Base-by-base conservation (phyloP, 1,284 basidiomycete species). In the Termitomyces sp. region DNA sequence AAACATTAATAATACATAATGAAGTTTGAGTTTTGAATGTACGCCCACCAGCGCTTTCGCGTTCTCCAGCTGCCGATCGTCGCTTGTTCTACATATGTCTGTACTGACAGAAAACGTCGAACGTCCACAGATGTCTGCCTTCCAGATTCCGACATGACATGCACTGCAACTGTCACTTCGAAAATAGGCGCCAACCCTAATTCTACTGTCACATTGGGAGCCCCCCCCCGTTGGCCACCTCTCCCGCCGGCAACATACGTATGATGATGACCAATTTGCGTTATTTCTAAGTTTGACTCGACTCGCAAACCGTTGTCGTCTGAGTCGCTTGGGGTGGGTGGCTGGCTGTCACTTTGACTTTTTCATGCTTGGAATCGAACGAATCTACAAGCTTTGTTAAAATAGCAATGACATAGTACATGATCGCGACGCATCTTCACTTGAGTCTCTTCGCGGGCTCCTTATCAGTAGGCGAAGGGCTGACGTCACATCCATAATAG, bases 21-120 rank as follows among this genome's bases (percentile, higher is more conserved):
- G 10, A 41, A 21, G 8, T 6, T 24, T 5, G 34, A n/a, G 34
- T 36, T 24, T 12, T 5, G 10, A 21, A 33, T 21, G 2, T 1
- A 21, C 38, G 17, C 38, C n/a, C n/a, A 19, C 38, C 17, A 5
- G 24, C 28, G 10, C 19, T 3, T 9, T 33, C 21, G 24, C n/a
- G 33, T 48, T 24, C 46, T 48, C 30, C 30, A 34, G 12, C 19
- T 33, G 36, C 28, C 36, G 34, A 47, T 39, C 43, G 38, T 38
- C 26, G 40, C 39, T 54, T 24, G 24, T 19, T 50, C 34, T 19
- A 17, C 21, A 12, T 42, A 7, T 5, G 13, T 15, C 34, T n/a
- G 15, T 24, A 24, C 15, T 54, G 53, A 54, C 53, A 54, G 53
- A 54, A 36, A 54, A 54, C 1, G 52, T 53, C 52, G n/a, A 53